Evolutionary conservation across 192 early-diverging fungal genomes (phyloP).

Genomic region (Dispira parvispora): DNA sequence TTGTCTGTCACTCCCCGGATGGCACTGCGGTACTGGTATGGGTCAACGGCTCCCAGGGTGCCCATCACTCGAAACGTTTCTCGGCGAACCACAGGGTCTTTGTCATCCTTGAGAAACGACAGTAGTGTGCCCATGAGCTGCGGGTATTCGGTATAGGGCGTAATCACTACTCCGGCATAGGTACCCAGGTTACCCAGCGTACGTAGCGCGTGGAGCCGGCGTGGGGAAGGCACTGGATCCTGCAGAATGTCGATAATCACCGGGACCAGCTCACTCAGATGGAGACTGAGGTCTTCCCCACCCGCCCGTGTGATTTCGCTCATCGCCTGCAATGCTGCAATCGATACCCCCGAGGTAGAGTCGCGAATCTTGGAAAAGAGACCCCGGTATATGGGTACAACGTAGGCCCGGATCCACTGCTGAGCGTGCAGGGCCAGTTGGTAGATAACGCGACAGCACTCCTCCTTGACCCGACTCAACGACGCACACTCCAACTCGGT

Average conservation of each 20-base stretch:
- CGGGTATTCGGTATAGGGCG: slow-evolving; percentile 81
- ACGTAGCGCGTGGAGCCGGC: slow-evolving; percentile 74
- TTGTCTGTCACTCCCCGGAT: neutral
- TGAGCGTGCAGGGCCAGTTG: slow-evolving; percentile 61
- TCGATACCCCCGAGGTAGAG: slow-evolving; percentile 56
- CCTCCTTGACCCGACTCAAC: slow-evolving; percentile 25
- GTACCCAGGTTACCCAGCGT: slow-evolving; percentile 71
- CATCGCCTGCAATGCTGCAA: slow-evolving; percentile 57
- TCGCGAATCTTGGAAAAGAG: slow-evolving; percentile 72
- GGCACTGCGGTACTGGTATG: slow-evolving; percentile 42
- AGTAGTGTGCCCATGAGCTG: slow-evolving; percentile 61
- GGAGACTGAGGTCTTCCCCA: slow-evolving; percentile 63
- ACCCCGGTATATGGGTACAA: slow-evolving; percentile 70
- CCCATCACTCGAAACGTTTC: slow-evolving; percentile 85
- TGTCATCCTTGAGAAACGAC: slow-evolving; percentile 68
- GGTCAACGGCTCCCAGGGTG: slow-evolving; percentile 88
- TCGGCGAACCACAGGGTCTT: slow-evolving; percentile 44
- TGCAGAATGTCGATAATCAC: slow-evolving; percentile 79
- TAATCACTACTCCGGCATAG: slow-evolving; percentile 76
- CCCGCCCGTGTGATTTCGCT: slow-evolving; percentile 74
- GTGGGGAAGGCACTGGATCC: slow-evolving; percentile 65
- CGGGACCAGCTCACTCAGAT: slow-evolving; percentile 64
- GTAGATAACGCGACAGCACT: slow-evolving; percentile 42
- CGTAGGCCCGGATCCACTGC: slow-evolving; percentile 74
- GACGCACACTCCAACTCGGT: slow-evolving; percentile 82